Percentiles rank a stretch among this genome's conserved stretches.
Evolutionary conservation across 345 rosid species (phyloP).

Genomic region (Streptanthus diversifolius): DNA sequence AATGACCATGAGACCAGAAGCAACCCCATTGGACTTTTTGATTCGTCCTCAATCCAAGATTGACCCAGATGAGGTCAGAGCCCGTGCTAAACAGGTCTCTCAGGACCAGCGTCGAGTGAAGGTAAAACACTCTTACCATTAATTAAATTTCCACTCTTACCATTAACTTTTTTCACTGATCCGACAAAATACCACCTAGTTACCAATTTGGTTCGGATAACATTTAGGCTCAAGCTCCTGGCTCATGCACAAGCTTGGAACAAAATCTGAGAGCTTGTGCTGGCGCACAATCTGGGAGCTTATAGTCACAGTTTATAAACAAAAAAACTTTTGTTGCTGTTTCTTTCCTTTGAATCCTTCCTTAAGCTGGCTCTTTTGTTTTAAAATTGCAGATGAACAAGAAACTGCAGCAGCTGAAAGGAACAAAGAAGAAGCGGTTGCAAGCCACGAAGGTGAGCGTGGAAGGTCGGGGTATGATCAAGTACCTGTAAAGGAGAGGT

Average conservation of each 20-base stretch:
- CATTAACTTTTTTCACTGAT: background rate
- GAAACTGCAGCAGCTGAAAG: conserved; percentile 93
- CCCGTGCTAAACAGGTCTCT: conserved; percentile 73
- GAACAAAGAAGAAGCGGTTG: conserved; percentile 82
- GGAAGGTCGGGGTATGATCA: conserved; percentile 97
- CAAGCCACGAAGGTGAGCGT: conserved; percentile 92
- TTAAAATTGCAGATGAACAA: conserved; percentile 74
- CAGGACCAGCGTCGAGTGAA: conserved; percentile 93
- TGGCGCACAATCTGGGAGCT: background rate
- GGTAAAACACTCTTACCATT: conserved; percentile 39
- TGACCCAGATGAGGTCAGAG: conserved; percentile 82
- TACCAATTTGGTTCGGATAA: background rate
- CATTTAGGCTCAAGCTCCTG: background rate
- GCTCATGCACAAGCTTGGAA: background rate
- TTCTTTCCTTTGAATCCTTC: background rate
- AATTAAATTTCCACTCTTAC: background rate
- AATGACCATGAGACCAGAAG: conserved; percentile 87
- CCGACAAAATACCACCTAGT: background rate
- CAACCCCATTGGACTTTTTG: conserved; percentile 84
- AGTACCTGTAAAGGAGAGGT: conserved; percentile 55
- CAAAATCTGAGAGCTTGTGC: background rate
- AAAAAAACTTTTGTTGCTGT: background rate
- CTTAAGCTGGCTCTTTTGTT: background rate
- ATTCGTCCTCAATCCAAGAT: conserved; percentile 97
- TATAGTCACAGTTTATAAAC: background rate